Evolutionary conservation across 1,284 basidiomycete species (phyloP), one percentile per base, ranked within the genome.

Genomic region (Inonotus obliquus): DNA sequence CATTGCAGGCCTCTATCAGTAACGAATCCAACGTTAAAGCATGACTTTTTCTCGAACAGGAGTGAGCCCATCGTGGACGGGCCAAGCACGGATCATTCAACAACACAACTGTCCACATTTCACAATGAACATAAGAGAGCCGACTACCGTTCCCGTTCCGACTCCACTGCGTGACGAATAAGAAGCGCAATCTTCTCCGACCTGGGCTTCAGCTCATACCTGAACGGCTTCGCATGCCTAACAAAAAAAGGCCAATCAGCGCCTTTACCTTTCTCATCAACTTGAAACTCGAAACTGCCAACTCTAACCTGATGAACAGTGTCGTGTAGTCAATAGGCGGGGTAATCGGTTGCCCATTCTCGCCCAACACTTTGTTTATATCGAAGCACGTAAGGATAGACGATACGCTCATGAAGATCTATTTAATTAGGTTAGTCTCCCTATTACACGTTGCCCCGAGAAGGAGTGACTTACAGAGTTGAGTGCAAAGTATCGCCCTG

Each of bases 221-320:
- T 59, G 48, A 61, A 64, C 21, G 60, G 55, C 37, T 54, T 41
- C 13, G 63, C 60, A 32, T 61, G 54, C 17, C 63, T 64, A 32
- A 21, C 19, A 32, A 32, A 32, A 4, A 9, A 32, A 4, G 9
- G 9, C 32, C 32, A 9, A 32, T 32, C 32, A 32, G 32, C 32
- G 4, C 4, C 32, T 32, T 9, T 4, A 32, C 32, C 32, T n/a
- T 14, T 21, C 17, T 44, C 41, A 7, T 44, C 41, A 39, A 39
- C 19, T 21, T 17, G 9, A 32, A n/a, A n/a, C 41, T 11, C 4
- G 41, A 44, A n/a, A 17, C 23, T 11, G 48, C 14, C 21, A 7
- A 49, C 7, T 32, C 38, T 25, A n/a, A 63, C 62, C 54, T 39
- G 1, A 57, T 53, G 21, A 60, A 44, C n/a, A 35, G 27, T 13